Percentiles rank a stretch among this genome's conserved stretches.
phyloP scores from a whole-genome alignment of 192 early-diverging fungal genomes.

The Funneliformis mosseae region DNA sequence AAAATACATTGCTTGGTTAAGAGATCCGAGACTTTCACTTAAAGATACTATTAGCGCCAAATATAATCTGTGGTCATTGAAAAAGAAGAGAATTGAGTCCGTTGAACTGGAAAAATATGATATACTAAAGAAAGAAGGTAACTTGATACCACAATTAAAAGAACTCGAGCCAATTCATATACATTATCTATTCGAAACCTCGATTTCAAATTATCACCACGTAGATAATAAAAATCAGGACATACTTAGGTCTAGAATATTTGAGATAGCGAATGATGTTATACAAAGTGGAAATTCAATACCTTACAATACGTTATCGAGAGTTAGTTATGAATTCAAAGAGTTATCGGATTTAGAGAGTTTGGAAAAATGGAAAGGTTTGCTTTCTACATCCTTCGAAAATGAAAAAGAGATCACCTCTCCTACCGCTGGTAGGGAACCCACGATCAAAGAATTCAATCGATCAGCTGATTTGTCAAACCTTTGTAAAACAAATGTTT shows the following conservation, averaged over 20 bases:
- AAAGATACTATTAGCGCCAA: not conserved
- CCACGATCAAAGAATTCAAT: slow-evolving; percentile 14
- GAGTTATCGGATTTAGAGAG: not conserved
- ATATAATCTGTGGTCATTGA: not conserved
- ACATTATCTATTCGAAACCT: not conserved
- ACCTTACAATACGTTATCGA: not conserved
- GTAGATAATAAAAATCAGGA: not conserved
- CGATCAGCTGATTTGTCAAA: not conserved
- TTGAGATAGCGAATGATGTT: not conserved
- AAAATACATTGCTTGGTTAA: not conserved
- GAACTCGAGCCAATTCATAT: not conserved
- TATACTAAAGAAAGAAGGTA: not conserved
- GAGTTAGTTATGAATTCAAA: not conserved
- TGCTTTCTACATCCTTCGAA: not conserved
- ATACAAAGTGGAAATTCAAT: not conserved
- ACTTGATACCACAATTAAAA: not conserved
- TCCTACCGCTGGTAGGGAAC: not conserved
- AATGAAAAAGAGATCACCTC: not conserved
- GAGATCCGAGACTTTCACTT: slow-evolving; percentile 5
- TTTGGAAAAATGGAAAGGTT: not conserved
- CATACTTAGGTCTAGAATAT: not conserved
- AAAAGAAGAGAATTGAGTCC: not conserved
- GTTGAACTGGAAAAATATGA: not conserved
- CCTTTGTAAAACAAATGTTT: not conserved
- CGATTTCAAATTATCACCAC: not conserved